Conservation (phyloP, 2,329 filamentous ascomycete species). For the Botrytis hyacinthi region DNA sequence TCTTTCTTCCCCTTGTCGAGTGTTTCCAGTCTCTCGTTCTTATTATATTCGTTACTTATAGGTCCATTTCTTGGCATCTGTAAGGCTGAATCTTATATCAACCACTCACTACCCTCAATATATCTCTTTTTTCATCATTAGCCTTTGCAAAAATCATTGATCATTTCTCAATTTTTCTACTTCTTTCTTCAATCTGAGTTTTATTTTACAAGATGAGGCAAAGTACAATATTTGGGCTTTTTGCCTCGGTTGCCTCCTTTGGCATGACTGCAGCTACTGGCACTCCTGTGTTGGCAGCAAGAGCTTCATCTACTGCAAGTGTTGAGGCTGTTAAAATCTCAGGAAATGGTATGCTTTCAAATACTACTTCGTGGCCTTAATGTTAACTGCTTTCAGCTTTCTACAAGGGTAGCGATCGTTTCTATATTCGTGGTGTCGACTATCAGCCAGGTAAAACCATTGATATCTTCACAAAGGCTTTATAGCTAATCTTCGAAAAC, state of each 20-base stretch:
- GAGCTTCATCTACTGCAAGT: constrained; percentile 28
- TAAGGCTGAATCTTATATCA: constrained; percentile 11
- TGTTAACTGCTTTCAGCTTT: constrained; percentile 31
- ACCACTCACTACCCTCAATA: constrained; percentile 2
- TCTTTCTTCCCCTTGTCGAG: neutral
- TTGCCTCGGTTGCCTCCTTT: constrained; percentile 12
- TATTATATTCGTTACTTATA: constrained; percentile 15
- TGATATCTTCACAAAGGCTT: neutral
- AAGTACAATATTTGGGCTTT: constrained; percentile 1
- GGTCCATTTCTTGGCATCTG: constrained; percentile 14
- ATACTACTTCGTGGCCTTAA: neutral
- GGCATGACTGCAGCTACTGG: constrained; percentile 24
- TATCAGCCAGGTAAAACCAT: constrained; percentile 51
- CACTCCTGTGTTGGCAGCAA: constrained; percentile 26
- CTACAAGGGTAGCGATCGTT: constrained; percentile 39
- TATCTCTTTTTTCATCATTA: neutral
- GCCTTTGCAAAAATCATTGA: neutral
- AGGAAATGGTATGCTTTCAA: constrained; percentile 31
- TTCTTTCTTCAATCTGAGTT: neutral
- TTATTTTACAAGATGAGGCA: constrained; percentile 22
- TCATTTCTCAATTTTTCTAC: neutral
- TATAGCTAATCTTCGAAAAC: neutral
- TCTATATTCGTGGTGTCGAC: constrained; percentile 62
- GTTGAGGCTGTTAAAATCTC: constrained; percentile 32
- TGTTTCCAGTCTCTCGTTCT: neutral